A percentile compares a stretch with the other conserved stretches of the same genome.
Conservation (phyloP, 2,329 filamentous ascomycete genomes). For the Trichoderma guizhouense region DNA sequence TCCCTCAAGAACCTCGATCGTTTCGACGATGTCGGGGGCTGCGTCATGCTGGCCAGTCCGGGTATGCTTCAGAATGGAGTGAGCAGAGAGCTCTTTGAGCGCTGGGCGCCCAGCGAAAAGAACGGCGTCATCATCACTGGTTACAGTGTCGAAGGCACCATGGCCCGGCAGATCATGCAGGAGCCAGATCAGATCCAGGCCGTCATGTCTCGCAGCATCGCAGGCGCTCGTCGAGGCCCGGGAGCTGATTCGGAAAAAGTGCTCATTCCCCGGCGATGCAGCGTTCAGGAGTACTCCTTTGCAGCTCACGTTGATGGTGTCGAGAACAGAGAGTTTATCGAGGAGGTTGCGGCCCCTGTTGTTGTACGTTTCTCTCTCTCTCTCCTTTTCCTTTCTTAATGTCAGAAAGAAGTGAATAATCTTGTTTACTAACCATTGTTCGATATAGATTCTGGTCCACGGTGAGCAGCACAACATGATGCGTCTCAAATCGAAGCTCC, state of each 20-base stretch:
- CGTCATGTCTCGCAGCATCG: slow-evolving; percentile 75
- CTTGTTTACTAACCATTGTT: background rate
- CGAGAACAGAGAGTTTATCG: slow-evolving; percentile 95
- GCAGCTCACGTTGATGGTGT: slow-evolving; percentile 94
- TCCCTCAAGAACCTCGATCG: slow-evolving; percentile 89
- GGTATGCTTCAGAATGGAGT: slow-evolving; percentile 99
- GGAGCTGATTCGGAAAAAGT: slow-evolving; percentile 76
- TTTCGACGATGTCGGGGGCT: slow-evolving; percentile 92
- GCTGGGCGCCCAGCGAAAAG: slow-evolving; percentile 93
- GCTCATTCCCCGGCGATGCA: slow-evolving; percentile 89
- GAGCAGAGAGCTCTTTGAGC: slow-evolving; percentile 84
- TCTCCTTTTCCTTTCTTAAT: background rate
- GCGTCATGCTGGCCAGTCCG: slow-evolving; percentile 94
- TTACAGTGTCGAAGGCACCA: slow-evolving; percentile 97
- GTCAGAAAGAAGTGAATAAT: background rate
- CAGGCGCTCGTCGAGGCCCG: slow-evolving; percentile 58
- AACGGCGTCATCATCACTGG: slow-evolving; percentile 99
- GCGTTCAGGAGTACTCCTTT: slow-evolving; percentile 90
- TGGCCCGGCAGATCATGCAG: slow-evolving; percentile 93
- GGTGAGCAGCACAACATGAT: slow-evolving; percentile 99
- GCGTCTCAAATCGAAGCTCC: slow-evolving; percentile 87
- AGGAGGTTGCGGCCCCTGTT: slow-evolving; percentile 86
- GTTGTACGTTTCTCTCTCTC: slow-evolving; percentile 62
- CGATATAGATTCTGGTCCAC: slow-evolving; percentile 79
- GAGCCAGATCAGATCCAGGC: slow-evolving; percentile 94